Percentiles rank a stretch among this genome's conserved stretches.
These are phyloP conservation scores for Decorospora gaudefroyi DNA, from an alignment of 2,329 filamentous ascomycete species.

Conservation along the genomic window DNA sequence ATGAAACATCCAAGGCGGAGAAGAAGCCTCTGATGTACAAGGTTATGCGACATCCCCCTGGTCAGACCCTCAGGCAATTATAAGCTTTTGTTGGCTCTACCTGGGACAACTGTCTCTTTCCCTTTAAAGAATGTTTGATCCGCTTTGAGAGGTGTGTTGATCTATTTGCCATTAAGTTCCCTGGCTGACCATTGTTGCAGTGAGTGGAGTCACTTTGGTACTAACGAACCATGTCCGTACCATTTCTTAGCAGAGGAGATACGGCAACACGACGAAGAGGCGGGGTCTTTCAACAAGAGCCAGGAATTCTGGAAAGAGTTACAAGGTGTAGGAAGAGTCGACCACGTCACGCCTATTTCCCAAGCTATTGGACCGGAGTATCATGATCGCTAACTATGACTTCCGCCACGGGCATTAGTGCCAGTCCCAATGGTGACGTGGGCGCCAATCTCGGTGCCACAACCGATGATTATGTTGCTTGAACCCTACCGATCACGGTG, in stretches of 20 bases:
- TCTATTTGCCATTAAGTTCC: constrained; percentile 3
- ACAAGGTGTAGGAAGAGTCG: too few species aligned
- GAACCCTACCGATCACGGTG: too few species aligned
- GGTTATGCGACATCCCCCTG: constrained; percentile 29
- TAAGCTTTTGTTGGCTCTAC: constrained; percentile 34
- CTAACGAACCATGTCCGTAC: constrained; percentile 32
- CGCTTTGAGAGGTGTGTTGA: constrained; percentile 27
- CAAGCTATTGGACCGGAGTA: too few species aligned
- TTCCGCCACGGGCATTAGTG: too few species aligned
- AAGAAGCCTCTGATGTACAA: constrained; percentile 35
- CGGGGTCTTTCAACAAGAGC: constrained; percentile 28
- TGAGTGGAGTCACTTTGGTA: constrained; percentile 29
- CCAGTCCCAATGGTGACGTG: too few species aligned
- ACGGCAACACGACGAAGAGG: constrained; percentile 29
- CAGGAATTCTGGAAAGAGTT: constrained; percentile 32
- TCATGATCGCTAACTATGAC: too few species aligned
- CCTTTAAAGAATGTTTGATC: constrained; percentile 32
- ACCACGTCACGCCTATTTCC: too few species aligned
- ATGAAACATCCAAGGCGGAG: constrained; percentile 28
- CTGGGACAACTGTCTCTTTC: constrained; percentile 32
- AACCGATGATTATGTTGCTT: too few species aligned
- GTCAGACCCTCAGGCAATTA: constrained; percentile 35
- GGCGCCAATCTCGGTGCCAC: too few species aligned
- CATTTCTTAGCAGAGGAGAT: constrained; percentile 32
- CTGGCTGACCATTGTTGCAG: constrained; percentile 22